Conservation (phyloP, 495 filamentous ascomycete species). For the Penicillium crystallinum region DNA sequence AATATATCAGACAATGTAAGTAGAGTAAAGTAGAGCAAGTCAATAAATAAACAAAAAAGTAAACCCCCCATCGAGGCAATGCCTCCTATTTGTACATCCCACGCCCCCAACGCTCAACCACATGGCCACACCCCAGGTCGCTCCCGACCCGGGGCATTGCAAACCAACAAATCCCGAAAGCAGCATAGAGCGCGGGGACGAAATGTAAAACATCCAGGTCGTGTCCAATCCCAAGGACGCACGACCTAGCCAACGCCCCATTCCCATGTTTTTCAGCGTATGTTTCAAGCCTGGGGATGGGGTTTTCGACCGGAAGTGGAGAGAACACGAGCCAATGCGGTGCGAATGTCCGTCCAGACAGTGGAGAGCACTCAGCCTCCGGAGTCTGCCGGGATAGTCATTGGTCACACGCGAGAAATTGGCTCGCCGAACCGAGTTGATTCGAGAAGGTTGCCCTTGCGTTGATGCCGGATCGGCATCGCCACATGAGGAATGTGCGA, state of each 20-base stretch:
- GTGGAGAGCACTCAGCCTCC: neutral
- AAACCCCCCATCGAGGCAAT: slow-evolving; percentile 2
- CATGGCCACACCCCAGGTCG: neutral
- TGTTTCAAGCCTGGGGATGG: slow-evolving; percentile 8
- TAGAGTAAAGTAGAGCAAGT: neutral
- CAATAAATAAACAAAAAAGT: slow-evolving; percentile 1
- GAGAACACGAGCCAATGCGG: neutral
- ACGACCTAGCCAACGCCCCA: neutral
- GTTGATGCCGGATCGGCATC: too few species aligned
- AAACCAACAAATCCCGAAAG: slow-evolving; percentile 8
- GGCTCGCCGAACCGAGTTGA: slow-evolving; percentile 9
- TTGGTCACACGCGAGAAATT: slow-evolving; percentile 5
- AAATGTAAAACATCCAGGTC: neutral
- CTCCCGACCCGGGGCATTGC: neutral
- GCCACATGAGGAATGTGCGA: neutral
- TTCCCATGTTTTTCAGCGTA: neutral
- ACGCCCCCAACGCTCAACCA: slow-evolving; percentile 7
- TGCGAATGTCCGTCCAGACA: neutral
- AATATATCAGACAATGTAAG: neutral
- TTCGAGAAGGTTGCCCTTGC: neutral
- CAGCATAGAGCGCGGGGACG: slow-evolving; percentile 1
- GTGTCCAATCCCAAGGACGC: neutral
- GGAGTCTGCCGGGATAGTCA: neutral
- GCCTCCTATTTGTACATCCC: slow-evolving; percentile 14
- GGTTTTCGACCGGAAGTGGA: neutral